Percentiles rank a stretch among this genome's conserved stretches.
phyloP scores from a whole-genome alignment of 1,284 basidiomycete genomes.

The Trichosporon sp. region DNA sequence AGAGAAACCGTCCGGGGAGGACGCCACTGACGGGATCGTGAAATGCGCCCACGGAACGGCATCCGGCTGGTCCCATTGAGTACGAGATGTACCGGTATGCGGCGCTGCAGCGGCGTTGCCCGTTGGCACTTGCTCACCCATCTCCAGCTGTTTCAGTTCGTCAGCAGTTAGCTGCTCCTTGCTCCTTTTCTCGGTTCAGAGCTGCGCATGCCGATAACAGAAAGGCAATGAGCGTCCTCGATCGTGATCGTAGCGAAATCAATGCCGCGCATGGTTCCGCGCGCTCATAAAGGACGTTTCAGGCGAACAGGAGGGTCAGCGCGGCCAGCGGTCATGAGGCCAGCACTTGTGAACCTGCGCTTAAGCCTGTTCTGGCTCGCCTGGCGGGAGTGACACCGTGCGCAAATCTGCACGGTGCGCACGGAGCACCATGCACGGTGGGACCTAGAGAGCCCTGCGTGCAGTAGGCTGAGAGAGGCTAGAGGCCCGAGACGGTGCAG shows the following conservation, averaged over 20 bases:
- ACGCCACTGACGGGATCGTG: slow-evolving; percentile 4
- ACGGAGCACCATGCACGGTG: slow-evolving; percentile 12
- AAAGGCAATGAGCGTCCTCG: not conserved
- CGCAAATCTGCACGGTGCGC: not conserved
- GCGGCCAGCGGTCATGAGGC: not conserved
- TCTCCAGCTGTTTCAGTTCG: too few relatives aligned
- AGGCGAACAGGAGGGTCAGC: not conserved
- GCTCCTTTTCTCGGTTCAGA: not conserved
- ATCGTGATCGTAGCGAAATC: not conserved
- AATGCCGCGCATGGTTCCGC: not conserved
- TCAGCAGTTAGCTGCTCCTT: too few relatives aligned
- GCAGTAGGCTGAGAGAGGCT: not conserved
- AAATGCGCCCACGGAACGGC: not conserved
- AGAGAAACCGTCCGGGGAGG: not conserved
- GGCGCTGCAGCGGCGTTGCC: too few relatives aligned
- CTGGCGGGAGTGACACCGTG: slow-evolving; percentile 5
- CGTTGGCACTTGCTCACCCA: too few relatives aligned
- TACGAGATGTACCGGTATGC: not conserved
- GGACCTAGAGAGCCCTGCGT: not conserved
- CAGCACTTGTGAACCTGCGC: not conserved
- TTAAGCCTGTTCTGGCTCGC: not conserved
- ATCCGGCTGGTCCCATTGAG: not conserved
- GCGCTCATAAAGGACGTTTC: not conserved
- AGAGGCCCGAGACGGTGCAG: not conserved
- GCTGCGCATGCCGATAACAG: not conserved